phyloP scores from a whole-genome alignment of 1,139 yeast species.

The Pichia sp. region DNA sequence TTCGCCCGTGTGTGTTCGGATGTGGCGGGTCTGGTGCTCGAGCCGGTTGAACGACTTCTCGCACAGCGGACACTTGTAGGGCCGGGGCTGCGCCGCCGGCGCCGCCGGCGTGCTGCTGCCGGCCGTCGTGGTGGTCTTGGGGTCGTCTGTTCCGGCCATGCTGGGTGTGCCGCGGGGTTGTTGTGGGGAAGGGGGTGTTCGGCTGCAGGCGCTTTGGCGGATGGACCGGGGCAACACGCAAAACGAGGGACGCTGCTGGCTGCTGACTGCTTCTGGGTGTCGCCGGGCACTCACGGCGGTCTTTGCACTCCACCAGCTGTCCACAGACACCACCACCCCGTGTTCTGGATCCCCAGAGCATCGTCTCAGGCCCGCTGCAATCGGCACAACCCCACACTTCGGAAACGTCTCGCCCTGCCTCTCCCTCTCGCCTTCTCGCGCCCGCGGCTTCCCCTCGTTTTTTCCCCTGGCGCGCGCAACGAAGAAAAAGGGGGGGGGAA shows the following conservation, averaged over 20 bases:
- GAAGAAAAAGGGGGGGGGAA: background rate
- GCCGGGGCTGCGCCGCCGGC: slow-evolving; percentile 31
- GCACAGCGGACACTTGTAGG: slow-evolving; percentile 89
- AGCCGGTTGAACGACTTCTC: slow-evolving; percentile 86
- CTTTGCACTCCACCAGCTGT: no score
- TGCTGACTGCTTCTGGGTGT: no score
- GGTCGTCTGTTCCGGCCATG: background rate
- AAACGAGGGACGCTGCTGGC: no score
- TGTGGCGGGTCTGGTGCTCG: slow-evolving; percentile 93
- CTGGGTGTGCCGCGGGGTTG: no score
- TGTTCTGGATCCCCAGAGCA: no score
- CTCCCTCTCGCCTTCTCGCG: background rate
- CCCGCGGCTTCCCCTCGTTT: background rate
- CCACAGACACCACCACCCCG: no score
- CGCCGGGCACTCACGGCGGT: no score
- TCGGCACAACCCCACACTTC: slow-evolving; percentile 4
- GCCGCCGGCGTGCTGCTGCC: background rate
- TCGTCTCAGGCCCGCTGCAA: background rate
- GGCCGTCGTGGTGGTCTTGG: background rate
- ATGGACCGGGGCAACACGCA: no score
- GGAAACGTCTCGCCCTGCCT: background rate
- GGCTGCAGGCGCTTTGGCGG: no score
- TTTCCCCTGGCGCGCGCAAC: background rate
- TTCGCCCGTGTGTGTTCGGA: slow-evolving; percentile 93
- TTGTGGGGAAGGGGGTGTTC: no score